A percentile compares a stretch with the other conserved stretches of the same genome.
phyloP scores from a whole-genome alignment of 495 filamentous ascomycete species.

The Podospora australis region DNA sequence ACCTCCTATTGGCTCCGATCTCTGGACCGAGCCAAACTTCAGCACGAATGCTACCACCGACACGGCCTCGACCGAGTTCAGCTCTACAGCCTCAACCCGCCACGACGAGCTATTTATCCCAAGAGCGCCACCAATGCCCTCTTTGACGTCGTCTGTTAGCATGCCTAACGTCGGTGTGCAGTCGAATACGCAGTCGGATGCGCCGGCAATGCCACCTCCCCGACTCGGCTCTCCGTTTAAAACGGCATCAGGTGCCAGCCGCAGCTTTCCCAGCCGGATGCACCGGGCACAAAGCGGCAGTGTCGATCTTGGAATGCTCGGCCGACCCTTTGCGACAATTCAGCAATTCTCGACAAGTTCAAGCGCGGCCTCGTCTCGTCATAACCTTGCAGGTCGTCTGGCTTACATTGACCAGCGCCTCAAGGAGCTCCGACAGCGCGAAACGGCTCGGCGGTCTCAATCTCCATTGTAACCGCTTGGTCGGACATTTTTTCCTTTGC shows the following conservation, averaged over 20 bases:
- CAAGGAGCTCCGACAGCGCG: conserved; percentile 41
- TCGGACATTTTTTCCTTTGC: not conserved
- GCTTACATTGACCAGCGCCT: conserved; percentile 47
- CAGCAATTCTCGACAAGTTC: conserved; percentile 28
- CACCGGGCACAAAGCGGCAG: conserved; percentile 31
- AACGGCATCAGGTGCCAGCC: conserved; percentile 33
- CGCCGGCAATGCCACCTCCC: conserved; percentile 26
- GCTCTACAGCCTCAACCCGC: conserved; percentile 18
- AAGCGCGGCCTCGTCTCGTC: conserved; percentile 24
- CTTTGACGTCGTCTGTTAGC: conserved; percentile 12
- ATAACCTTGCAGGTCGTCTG: conserved; percentile 38
- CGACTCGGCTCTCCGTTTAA: conserved; percentile 48
- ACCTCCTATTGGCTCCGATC: conserved; percentile 34
- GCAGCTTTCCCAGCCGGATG: conserved; percentile 45
- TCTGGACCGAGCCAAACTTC: conserved; percentile 24
- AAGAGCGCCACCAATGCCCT: conserved; percentile 16
- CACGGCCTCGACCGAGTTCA: conserved; percentile 13
- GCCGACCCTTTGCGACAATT: conserved; percentile 41
- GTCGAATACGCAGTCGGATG: conserved; percentile 24
- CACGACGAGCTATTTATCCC: conserved; percentile 29
- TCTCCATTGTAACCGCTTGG: conserved; percentile 31
- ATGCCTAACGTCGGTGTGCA: conserved; percentile 17
- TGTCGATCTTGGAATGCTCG: conserved; percentile 37
- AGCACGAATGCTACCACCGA: conserved; percentile 1
- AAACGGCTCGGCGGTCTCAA: conserved; percentile 30